Percentiles rank a stretch among this genome's conserved stretches.
Evolutionary conservation across 1,284 basidiomycete species (phyloP).

Genomic region (Moniliophthora roreri): DNA sequence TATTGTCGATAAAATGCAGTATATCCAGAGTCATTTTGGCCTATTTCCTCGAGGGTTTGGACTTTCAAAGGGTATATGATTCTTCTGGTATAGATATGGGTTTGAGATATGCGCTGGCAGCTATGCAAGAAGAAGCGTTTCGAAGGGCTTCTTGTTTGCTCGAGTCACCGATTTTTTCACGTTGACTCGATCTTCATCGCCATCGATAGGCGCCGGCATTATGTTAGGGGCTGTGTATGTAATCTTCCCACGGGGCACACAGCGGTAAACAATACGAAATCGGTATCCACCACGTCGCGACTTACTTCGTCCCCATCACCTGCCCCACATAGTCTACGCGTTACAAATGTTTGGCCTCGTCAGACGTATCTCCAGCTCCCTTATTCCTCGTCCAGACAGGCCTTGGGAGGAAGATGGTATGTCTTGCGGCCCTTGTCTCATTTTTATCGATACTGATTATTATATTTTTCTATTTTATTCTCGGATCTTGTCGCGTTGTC

Average conservation of each 20-base stretch:
- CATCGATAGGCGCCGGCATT: too few relatives aligned
- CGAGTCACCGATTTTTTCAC: too few relatives aligned
- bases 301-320: background rate
- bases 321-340: conserved; percentile 3
- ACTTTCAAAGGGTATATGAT: background rate
- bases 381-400: conserved; percentile 67
- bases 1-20: conserved; percentile 77
- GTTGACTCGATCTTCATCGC: too few relatives aligned
- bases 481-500: conserved; percentile 14
- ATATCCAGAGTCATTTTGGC: conserved; percentile 71
- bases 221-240: too few relatives aligned
- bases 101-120: too few relatives aligned
- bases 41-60: background rate
- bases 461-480: conserved; percentile 18
- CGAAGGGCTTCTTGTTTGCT: too few relatives aligned
- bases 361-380: conserved; percentile 67
- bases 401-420: conserved; percentile 76
- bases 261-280: too few relatives aligned
- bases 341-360: conserved; percentile 64
- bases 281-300: too few relatives aligned
- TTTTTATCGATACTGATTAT: conserved; percentile 13
- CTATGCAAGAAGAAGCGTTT: too few relatives aligned
- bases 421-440: conserved; percentile 23
- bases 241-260: too few relatives aligned
- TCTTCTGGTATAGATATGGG: too few relatives aligned